Evolutionary conservation across 192 early-diverging fungal species (phyloP).

Genomic region (Diversispora epigaea): DNA sequence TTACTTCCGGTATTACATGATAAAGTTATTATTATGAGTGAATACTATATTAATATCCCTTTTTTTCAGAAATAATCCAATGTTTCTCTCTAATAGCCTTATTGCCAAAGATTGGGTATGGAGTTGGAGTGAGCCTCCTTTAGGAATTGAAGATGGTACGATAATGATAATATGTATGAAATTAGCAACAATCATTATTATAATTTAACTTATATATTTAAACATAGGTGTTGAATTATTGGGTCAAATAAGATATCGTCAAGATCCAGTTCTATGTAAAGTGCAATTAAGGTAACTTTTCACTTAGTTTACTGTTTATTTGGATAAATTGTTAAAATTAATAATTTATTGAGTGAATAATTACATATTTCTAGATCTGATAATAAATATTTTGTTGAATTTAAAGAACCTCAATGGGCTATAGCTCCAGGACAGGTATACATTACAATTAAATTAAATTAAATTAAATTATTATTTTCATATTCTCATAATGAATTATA

Average conservation of each 20-base stretch:
- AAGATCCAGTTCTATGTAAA: conserved; percentile 13
- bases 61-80: not conserved
- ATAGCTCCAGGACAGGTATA: conserved; percentile 43
- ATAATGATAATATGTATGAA: not conserved
- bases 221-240: conserved; percentile 1
- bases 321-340: too few relatives aligned
- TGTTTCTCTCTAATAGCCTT: conserved; percentile 20
- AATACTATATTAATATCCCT: not conserved
- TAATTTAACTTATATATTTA: not conserved
- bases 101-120: conserved; percentile 24
- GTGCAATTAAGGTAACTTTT: conserved; percentile 10
- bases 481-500: not conserved
- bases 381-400: conserved; percentile 32
- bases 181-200: not conserved
- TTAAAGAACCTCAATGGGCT: conserved; percentile 40
- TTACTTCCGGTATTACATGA: not conserved
- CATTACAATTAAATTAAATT: not conserved
- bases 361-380: conserved; percentile 6
- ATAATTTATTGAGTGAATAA: too few relatives aligned
- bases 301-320: too few relatives aligned
- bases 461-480: not conserved
- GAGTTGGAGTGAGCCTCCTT: conserved; percentile 17
- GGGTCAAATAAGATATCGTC: conserved; percentile 30
- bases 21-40: too few relatives aligned
- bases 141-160: conserved; percentile 2